Percentiles rank a stretch among this genome's conserved stretches.
These are phyloP conservation scores for Hirschfeldia incana DNA, from an alignment of 345 rosid genomes.

Conservation along the genomic window DNA sequence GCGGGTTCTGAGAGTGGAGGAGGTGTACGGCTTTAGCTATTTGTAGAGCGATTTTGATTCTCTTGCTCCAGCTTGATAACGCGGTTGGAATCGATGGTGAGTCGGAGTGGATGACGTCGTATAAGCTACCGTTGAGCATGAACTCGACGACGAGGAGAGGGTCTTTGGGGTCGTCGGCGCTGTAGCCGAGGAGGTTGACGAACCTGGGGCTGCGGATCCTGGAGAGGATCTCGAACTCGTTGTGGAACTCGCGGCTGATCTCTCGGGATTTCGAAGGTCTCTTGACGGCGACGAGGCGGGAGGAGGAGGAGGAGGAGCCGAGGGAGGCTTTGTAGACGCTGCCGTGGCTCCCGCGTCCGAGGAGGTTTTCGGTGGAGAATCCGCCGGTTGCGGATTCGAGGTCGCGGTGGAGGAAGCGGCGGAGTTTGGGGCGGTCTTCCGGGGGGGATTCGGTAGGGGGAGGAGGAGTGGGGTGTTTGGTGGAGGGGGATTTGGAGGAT, in stretches of 20 bases:
- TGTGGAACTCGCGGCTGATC: slow-evolving; percentile 67
- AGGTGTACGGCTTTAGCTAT: slow-evolving; percentile 77
- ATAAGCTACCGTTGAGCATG: slow-evolving; percentile 89
- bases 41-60: slow-evolving; percentile 79
- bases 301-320: slow-evolving; percentile 59
- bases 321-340: slow-evolving; percentile 87
- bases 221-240: slow-evolving; percentile 94
- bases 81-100: slow-evolving; percentile 3
- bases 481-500: slow-evolving; percentile 38
- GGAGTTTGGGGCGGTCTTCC: slow-evolving; percentile 70
- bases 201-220: slow-evolving; percentile 83
- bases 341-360: slow-evolving; percentile 98
- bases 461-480: slow-evolving; percentile 37
- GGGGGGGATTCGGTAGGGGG: slow-evolving; percentile 42
- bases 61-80: slow-evolving; percentile 70
- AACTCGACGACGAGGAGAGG: slow-evolving; percentile 87
- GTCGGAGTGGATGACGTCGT: slow-evolving; percentile 82
- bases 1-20: slow-evolving; percentile 76
- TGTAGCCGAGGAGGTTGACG: slow-evolving; percentile 87
- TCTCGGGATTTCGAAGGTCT: slow-evolving; percentile 70
- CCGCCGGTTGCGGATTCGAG: slow-evolving; percentile 94
- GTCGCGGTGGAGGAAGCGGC: slow-evolving; percentile 77
- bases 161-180: slow-evolving; percentile 60
- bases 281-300: slow-evolving; percentile 90
- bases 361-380: slow-evolving; percentile 70